Evolutionary conservation across 495 filamentous ascomycete genomes (phyloP), one percentile per base, ranked within the genome.

Genomic region (Chaetomidium leptoderma): DNA sequence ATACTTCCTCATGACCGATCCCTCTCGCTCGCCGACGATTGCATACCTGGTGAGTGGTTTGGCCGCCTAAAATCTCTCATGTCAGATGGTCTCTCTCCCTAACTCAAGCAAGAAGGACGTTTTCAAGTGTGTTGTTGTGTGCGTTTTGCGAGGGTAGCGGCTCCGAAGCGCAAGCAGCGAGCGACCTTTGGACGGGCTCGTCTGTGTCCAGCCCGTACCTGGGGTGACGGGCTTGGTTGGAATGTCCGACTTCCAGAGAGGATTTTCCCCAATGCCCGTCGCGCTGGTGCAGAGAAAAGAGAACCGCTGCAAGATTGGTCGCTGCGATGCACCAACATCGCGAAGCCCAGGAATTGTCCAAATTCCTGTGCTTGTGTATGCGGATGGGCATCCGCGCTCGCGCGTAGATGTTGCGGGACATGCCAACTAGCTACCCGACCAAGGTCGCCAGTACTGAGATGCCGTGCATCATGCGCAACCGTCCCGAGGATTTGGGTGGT

Each of bases 11-110:
- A 44, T 57, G 21, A 30, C 57, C 23, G 37, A 55, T 60, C 56
- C 50, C 57, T 55, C 42, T 32, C 55, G 60, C 60, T 55, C 63
- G 67, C 64, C 65, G 56, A 55, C 53, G 35, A 58, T 50, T 59
- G 65, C 76, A 72, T 77, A 78, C 76, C 76, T 78, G 75, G 61
- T 78, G 76, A 58, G 68, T 74, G 19, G 73, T 69, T 61, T 76
- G 71, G 65, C 76, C 76, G 72, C 76, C 76, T 78, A 71, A 49
- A 66, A 66, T 64, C 64, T 70, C 63, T 70, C 63, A 68, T 69
- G 69, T 78, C 70, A 76, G 74, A 74, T 71, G 58, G 63, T 70
- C 62, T 64, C 64, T 60, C 64, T 66, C 64, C 62, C 48, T 45
- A 64, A 62, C 56, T 63, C 62, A 69, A 49, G 62, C 61, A 66